Conservation (phyloP, 2,329 filamentous ascomycete species). For the Ciborinia camelliae region DNA sequence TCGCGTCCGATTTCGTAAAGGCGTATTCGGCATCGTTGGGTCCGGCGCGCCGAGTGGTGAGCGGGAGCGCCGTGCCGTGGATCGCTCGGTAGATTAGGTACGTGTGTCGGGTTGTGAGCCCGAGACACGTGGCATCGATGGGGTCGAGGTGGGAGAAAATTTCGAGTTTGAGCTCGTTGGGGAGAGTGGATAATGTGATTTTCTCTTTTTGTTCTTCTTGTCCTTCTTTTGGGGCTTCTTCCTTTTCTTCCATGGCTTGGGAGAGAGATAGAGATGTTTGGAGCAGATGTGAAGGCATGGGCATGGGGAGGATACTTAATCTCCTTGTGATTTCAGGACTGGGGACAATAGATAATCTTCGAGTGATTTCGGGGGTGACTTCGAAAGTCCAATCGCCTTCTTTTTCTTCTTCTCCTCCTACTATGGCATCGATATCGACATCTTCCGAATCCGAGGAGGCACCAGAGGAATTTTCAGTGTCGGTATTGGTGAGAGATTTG, state of each 20-base stretch:
- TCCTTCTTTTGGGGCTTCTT: slow-evolving; percentile 19
- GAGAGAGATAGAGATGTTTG: slow-evolving; percentile 20
- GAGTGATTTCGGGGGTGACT: slow-evolving; percentile 16
- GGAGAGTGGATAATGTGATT: slow-evolving; percentile 40
- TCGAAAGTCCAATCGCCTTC: slow-evolving; percentile 10
- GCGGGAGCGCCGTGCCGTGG: slow-evolving; percentile 51
- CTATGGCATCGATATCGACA: not conserved
- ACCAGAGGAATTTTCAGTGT: slow-evolving; percentile 27
- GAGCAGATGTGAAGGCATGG: slow-evolving; percentile 4
- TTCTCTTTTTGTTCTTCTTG: not conserved
- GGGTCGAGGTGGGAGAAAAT: slow-evolving; percentile 62
- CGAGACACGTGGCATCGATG: slow-evolving; percentile 61
- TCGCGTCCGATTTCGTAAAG: slow-evolving; percentile 59
- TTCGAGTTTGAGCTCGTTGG: slow-evolving; percentile 56
- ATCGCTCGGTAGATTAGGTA: slow-evolving; percentile 57
- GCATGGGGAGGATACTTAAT: slow-evolving; percentile 10
- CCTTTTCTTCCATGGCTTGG: slow-evolving; percentile 29
- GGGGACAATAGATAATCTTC: slow-evolving; percentile 21
- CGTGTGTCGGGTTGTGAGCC: slow-evolving; percentile 55
- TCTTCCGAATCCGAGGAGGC: slow-evolving; percentile 7
- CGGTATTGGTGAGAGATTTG: slow-evolving; percentile 26
- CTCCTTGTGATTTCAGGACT: slow-evolving; percentile 26
- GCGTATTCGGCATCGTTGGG: slow-evolving; percentile 63
- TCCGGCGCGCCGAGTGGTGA: slow-evolving; percentile 54
- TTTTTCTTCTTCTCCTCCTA: not conserved